A percentile compares a stretch with the other conserved stretches of the same genome.
These are phyloP conservation scores for Paraphoma chrysanthemicola DNA, from an alignment of 2,329 filamentous ascomycete species.

Conservation along the genomic window DNA sequence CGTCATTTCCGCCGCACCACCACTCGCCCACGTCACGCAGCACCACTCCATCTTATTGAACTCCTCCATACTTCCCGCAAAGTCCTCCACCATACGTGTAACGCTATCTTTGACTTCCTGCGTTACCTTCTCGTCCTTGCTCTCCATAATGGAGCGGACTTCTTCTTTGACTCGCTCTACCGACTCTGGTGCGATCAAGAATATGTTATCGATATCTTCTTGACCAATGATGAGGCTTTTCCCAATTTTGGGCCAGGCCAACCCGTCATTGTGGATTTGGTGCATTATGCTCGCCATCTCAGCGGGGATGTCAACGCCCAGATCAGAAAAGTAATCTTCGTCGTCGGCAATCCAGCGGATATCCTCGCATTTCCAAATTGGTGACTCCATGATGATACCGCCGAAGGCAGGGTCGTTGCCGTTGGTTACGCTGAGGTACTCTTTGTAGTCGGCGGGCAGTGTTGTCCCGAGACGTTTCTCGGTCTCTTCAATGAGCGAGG, in stretches of 20 bases:
- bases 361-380: neutral
- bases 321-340: neutral
- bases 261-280: neutral
- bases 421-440: conserved; percentile 18
- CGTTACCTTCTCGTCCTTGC: neutral
- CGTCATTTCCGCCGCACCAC: neutral
- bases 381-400: conserved; percentile 1
- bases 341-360: neutral
- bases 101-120: neutral
- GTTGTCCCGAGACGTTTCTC: conserved; percentile 12
- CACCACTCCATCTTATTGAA: neutral
- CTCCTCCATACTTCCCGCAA: neutral
- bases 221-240: neutral
- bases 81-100: neutral
- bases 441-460: conserved; percentile 21
- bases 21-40: neutral
- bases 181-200: neutral
- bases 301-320: neutral
- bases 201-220: neutral
- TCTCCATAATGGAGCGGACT: neutral
- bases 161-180: neutral
- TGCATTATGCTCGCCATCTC: neutral
- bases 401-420: conserved; percentile 11
- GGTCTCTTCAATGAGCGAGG: conserved; percentile 4
- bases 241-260: neutral